A percentile compares a stretch with the other conserved stretches of the same genome.
Evolutionary conservation across 768 basidiomycete species (phyloP).

Genomic region (Kwoniella newhampshirensis): DNA sequence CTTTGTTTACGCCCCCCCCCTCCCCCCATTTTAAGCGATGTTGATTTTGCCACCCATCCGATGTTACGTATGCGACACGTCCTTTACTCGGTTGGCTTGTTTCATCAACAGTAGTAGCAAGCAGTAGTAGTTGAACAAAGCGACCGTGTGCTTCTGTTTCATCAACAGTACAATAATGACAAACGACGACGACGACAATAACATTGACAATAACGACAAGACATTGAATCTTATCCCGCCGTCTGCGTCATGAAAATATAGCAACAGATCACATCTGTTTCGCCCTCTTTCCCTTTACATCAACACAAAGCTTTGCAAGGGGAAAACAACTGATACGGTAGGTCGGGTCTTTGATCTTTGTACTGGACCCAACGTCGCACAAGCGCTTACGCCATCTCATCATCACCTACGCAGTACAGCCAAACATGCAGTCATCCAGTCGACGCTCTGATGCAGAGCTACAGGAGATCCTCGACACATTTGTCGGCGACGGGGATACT

Average conservation of each 20-base stretch:
- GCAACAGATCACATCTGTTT: no score
- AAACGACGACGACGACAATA: no score
- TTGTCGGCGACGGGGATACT: slow-evolving; percentile 35
- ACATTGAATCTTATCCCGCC: no score
- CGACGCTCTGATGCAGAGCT: slow-evolving; percentile 40
- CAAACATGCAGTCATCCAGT: slow-evolving; percentile 9
- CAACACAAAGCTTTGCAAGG: no score
- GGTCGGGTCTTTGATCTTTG: no score
- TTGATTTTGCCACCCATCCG: slow-evolving; percentile 12
- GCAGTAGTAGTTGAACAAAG: no score
- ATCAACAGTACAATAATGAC: no score
- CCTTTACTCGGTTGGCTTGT: background rate
- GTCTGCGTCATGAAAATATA: no score
- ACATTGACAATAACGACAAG: no score
- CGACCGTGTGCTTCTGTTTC: background rate
- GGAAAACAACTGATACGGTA: no score
- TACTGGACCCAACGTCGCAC: no score
- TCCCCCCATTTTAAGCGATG: slow-evolving; percentile 1
- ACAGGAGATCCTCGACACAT: slow-evolving; percentile 40
- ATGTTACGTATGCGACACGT: slow-evolving; percentile 15
- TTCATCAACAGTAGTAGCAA: background rate
- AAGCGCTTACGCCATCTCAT: background rate
- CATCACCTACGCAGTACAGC: background rate
- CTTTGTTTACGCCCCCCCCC: background rate
- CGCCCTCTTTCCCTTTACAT: no score